A percentile compares a stretch with the other conserved stretches of the same genome.
These are phyloP conservation scores for Dichotomocladium elegans DNA, from an alignment of 371 early-diverging fungal species.

Conservation along the genomic window DNA sequence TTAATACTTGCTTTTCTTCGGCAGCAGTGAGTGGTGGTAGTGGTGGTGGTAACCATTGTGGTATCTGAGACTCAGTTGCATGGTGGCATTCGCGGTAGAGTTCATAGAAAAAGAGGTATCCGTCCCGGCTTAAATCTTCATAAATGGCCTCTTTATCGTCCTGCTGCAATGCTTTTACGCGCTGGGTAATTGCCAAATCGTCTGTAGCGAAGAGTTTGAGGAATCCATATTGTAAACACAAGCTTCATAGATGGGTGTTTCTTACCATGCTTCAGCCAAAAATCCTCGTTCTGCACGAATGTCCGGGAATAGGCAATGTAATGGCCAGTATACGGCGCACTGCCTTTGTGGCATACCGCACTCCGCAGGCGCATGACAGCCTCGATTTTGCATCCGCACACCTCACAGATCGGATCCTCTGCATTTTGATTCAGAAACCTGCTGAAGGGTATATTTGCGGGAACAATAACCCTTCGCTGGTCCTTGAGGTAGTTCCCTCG, in stretches of 20 bases:
- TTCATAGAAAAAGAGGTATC: slow-evolving; percentile 59
- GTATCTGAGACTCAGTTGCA: not conserved
- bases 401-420: slow-evolving; percentile 18
- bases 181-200: slow-evolving; percentile 28
- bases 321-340: slow-evolving; percentile 46
- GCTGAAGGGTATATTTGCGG: slow-evolving; percentile 45
- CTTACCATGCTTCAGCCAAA: slow-evolving; percentile 31
- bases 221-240: not conserved
- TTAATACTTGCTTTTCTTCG: no score
- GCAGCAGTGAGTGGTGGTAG: no score
- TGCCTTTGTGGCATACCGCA: slow-evolving; percentile 55
- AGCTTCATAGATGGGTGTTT: no score
- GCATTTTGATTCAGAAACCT: slow-evolving; percentile 43
- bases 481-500: slow-evolving; percentile 32
- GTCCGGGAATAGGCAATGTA: slow-evolving; percentile 49
- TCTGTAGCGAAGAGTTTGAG: slow-evolving; percentile 12
- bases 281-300: slow-evolving; percentile 6
- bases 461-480: slow-evolving; percentile 38
- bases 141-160: slow-evolving; percentile 16
- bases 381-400: slow-evolving; percentile 23
- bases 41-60: not conserved
- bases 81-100: slow-evolving; percentile 37
- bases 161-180: slow-evolving; percentile 20
- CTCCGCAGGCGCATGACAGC: slow-evolving; percentile 49
- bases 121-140: slow-evolving; percentile 44